Evolutionary conservation across 2,329 filamentous ascomycete species (phyloP), one percentile per base, ranked within the genome.

Genomic region (Dothistroma pini): DNA sequence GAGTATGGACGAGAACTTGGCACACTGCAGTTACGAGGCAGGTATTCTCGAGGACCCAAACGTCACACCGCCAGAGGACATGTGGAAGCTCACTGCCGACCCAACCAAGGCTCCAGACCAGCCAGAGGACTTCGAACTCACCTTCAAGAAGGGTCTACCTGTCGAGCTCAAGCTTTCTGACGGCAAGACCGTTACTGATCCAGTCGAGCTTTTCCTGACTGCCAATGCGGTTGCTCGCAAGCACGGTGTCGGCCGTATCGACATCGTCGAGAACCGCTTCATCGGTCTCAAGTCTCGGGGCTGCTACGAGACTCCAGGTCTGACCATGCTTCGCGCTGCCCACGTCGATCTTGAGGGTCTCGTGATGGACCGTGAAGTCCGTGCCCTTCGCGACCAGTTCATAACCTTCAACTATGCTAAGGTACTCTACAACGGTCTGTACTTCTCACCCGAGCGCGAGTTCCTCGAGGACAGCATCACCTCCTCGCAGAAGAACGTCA

Each of bases 221-320:
- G 81, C 86, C 69, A 93, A 93, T 78, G 80, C 84, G 61, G 87
- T 93, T 66, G 90, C 85, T 66, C 83, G 85, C 74, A 83, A 80
- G 66, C 81, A 91, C 78, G 90, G 90, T 74, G 84, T 93, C 68
- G 90, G 90, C 70, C 82, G 90, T 71, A 88, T 93, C 67, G 90
- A 93, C 76, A 93, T 93, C 72, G 89, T 93, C 63, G 89, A 91
- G 75, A 89, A 90, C 80, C 84, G 90, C 57, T 90, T 89, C 80
- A 89, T 90, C 72, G 90, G 89, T 65, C 82, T 93, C 70, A 93
- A 93, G 81, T 87, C 84, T 68, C 86, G 90, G 71, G 90, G 90
- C 70, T 93, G 89, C 81, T 93, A 93, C 80, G 90, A 93, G 72
- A 83, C 84, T 11, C 84, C 84, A 1, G 84, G 80, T 60, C 76